A percentile compares a stretch with the other conserved stretches of the same genome.
Conservation (phyloP, 768 basidiomycete species). For the Termitomyces sp. region DNA sequence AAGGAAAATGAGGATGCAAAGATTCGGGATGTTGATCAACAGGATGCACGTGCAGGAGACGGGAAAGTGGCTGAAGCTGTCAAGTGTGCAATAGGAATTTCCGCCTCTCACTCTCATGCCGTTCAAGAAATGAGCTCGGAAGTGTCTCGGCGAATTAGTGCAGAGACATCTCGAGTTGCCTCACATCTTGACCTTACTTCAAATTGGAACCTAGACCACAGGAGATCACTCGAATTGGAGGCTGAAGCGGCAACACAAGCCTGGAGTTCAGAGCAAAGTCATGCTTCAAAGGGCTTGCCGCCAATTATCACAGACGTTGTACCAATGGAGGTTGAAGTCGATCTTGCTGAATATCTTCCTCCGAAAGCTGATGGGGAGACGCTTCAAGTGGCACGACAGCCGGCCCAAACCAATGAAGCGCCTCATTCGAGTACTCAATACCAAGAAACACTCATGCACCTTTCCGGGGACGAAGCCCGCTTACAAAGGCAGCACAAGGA, state of each 20-base stretch:
- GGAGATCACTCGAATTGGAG: constrained; percentile 11
- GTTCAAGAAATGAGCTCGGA: neutral
- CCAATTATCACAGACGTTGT: neutral
- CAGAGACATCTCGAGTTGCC: neutral
- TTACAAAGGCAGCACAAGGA: neutral
- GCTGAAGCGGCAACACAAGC: constrained; percentile 15
- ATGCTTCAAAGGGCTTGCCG: neutral
- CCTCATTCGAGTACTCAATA: neutral
- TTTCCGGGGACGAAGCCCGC: neutral
- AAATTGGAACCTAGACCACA: neutral
- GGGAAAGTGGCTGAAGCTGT: constrained; percentile 2
- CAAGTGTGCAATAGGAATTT: neutral
- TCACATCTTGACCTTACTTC: neutral
- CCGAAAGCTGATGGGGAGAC: neutral
- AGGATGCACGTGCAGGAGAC: constrained; percentile 7
- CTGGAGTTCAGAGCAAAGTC: constrained; percentile 20
- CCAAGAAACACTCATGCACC: neutral
- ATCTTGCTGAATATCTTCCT: neutral
- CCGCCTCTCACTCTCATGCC: neutral
- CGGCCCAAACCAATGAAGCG: neutral
- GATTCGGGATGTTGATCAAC: constrained; percentile 13
- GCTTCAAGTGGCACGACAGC: neutral
- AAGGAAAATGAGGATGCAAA: constrained; percentile 15
- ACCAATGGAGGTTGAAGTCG: neutral
- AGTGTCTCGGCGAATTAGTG: neutral